A percentile compares a stretch with the other conserved stretches of the same genome.
Evolutionary conservation across 2,329 filamentous ascomycete species (phyloP).

Genomic region (Botryotinia calthae): DNA sequence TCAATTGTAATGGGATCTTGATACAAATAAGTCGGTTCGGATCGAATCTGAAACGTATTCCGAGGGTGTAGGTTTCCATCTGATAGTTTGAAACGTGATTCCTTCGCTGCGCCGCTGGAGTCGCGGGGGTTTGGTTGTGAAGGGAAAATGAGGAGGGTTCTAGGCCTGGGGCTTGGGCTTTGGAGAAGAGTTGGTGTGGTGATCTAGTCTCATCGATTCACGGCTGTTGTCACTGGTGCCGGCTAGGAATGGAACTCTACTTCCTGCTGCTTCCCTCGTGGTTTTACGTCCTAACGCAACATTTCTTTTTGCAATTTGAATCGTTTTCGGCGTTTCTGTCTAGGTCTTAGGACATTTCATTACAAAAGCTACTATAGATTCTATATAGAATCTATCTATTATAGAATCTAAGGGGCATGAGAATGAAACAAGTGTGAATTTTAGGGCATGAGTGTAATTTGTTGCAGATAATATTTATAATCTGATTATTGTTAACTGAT

Average conservation of each 20-base stretch:
- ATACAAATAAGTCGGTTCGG: background rate
- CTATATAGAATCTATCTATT: too few relatives aligned
- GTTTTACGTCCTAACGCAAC: background rate
- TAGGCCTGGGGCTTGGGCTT: background rate
- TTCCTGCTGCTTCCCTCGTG: background rate
- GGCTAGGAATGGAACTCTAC: background rate
- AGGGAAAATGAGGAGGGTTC: background rate
- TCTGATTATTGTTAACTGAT: too few relatives aligned
- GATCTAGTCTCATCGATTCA: too few relatives aligned
- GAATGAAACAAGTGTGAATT: too few relatives aligned
- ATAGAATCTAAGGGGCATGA: too few relatives aligned
- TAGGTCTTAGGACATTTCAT: background rate
- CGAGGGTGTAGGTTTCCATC: background rate
- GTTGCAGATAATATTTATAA: too few relatives aligned
- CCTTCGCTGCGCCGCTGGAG: background rate
- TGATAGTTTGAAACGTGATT: background rate
- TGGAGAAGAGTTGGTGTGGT: background rate
- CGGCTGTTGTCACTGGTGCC: background rate
- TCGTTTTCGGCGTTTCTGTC: background rate
- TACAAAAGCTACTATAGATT: too few relatives aligned
- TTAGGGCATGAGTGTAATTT: too few relatives aligned
- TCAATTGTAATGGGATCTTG: background rate
- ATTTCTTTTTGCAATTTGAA: background rate
- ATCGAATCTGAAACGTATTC: background rate
- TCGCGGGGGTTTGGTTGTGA: too few relatives aligned